Base-by-base conservation (phyloP, 2,329 filamentous ascomycete genomes). In the Fusarium tuaranense region DNA sequence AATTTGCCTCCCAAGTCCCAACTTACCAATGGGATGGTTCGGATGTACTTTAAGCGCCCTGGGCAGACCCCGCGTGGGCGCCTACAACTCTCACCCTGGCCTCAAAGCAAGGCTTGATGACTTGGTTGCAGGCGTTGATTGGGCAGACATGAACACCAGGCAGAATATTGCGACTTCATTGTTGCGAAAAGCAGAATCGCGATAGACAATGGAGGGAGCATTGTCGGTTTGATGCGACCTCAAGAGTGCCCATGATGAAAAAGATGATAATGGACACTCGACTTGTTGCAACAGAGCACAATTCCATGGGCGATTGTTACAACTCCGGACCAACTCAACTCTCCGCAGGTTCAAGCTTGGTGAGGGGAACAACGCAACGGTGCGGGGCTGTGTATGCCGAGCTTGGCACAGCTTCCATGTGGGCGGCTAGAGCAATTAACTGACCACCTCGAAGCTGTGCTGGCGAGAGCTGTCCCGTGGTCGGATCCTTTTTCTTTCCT, bases 401-500 rank as follows among this genome's bases (percentile, higher is more conserved):
- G 57, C 69, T 75, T 73, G 72, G 72, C 72, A 75, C 62, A 65
- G 62, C 48, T 64, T 41, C 32, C 55, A 41, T 72, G 59, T 70
- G 63, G 72, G 72, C 72, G 72, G 72, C 65, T 75, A 74, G 48
- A 72, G 72, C 64, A 74, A 66, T 51, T 51, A 71, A 44, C 55
- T 41, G 51, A 39, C 30, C 61, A 65, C 59, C 38, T 63, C 39
- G 30, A 38, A 73, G 64, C 64, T 62, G 46, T 71, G 61, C n/a
- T 48, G 48, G 22, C n/a, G 36, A 66, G 62, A 68, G 71, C 64
- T 71, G 61, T 65, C 59, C 65, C 59, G 46, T 34, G 39, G 63
- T 62, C 64, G 59, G 39, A 39, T 39, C 36, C 57, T 36, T 65
- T 57, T 65, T 63, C 61, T 55, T 68, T 60, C 38, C 20, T 39